These are phyloP conservation scores for Acacia pycnantha DNA, from an alignment of 331 rosid genomes.

Conservation along the genomic window DNA sequence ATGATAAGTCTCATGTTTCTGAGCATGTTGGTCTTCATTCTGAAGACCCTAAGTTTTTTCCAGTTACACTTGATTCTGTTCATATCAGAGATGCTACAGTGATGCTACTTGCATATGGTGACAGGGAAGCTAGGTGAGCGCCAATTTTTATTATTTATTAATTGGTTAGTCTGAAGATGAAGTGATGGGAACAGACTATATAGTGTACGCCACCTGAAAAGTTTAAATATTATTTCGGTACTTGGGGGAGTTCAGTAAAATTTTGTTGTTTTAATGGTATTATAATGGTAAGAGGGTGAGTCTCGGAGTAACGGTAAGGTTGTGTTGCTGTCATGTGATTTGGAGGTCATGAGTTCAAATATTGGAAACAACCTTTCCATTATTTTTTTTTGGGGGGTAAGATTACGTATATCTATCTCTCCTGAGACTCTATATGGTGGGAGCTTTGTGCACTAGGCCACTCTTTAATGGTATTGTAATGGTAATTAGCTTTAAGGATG, in stretches of 20 bases:
- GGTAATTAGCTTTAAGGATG: background rate
- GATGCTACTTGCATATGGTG: slow-evolving; percentile 91
- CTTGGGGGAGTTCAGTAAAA: slow-evolving; percentile 1
- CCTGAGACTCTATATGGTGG: too few species aligned
- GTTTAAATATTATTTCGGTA: slow-evolving; percentile 10
- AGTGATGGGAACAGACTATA: slow-evolving; percentile 8
- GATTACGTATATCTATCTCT: too few species aligned
- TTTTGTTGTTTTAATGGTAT: background rate
- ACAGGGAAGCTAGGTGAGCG: slow-evolving; percentile 85
- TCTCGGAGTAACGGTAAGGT: too few species aligned
- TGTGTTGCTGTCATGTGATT: too few species aligned
- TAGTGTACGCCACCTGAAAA: background rate
- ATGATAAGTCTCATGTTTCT: slow-evolving; percentile 37
- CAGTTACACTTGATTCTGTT: slow-evolving; percentile 79
- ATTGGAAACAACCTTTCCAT: too few species aligned
- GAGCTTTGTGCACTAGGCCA: too few species aligned
- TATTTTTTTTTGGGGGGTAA: too few species aligned
- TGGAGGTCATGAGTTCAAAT: too few species aligned
- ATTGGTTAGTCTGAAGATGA: slow-evolving; percentile 18
- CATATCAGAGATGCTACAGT: slow-evolving; percentile 78
- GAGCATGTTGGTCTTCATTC: slow-evolving; percentile 52
- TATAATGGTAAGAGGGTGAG: background rate
- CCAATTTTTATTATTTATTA: slow-evolving; percentile 20
- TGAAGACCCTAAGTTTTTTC: slow-evolving; percentile 59
- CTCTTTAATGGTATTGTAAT: background rate